These are phyloP conservation scores for Cyclotella cryptica DNA, from an alignment of 108 stramenopile genomes.

Conservation along the genomic window DNA sequence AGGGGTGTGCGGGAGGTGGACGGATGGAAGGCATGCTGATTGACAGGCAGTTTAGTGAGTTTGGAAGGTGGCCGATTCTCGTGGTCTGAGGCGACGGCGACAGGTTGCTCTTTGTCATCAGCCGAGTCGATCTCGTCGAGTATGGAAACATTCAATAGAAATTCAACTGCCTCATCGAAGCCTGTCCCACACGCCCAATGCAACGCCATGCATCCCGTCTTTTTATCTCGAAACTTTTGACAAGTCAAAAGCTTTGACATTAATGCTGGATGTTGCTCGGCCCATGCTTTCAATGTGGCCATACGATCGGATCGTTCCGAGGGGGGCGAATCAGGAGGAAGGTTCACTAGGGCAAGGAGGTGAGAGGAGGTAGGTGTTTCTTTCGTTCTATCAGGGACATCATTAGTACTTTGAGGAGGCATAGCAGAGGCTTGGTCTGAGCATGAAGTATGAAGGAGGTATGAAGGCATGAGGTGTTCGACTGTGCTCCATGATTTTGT, in stretches of 20 bases:
- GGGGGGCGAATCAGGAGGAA: not conserved
- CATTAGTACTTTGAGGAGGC: no score
- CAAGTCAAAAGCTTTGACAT: slow-evolving; percentile 20
- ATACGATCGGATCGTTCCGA: slow-evolving; percentile 15
- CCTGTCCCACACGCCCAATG: slow-evolving; percentile 84
- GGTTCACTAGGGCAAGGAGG: not conserved
- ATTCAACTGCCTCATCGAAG: slow-evolving; percentile 49
- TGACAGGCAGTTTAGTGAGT: slow-evolving; percentile 7
- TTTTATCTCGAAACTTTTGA: slow-evolving; percentile 26
- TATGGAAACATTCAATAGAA: slow-evolving; percentile 6
- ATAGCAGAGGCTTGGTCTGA: no score
- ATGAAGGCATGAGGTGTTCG: no score
- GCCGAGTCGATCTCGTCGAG: not conserved
- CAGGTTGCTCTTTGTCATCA: not conserved
- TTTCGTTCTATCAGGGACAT: no score
- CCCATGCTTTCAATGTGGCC: slow-evolving; percentile 32
- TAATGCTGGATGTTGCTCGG: slow-evolving; percentile 8
- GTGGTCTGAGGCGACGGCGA: no score
- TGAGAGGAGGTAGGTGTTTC: not conserved
- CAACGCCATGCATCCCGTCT: slow-evolving; percentile 72
- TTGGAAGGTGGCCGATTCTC: not conserved
- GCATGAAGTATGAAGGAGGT: no score
- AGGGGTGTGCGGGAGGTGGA: slow-evolving; percentile 70
- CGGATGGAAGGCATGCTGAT: slow-evolving; percentile 56
- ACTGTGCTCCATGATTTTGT: no score